Evolutionary conservation across 2,329 filamentous ascomycete genomes (phyloP).

Genomic region (Scortechinia acanthostroma): DNA sequence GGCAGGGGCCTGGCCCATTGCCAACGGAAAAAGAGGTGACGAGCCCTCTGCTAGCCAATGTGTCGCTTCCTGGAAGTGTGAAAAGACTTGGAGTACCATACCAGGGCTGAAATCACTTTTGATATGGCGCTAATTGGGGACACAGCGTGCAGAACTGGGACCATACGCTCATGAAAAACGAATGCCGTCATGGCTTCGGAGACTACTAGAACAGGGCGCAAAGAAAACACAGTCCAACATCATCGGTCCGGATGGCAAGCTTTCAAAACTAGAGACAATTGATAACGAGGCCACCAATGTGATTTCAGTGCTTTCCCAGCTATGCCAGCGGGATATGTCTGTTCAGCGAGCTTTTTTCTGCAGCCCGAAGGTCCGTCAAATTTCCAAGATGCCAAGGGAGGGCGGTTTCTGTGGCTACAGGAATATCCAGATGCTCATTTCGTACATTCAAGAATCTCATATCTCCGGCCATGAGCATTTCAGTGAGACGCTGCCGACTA

Average conservation of each 20-base stretch:
- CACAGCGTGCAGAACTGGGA: conserved; percentile 50
- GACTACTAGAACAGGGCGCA: conserved; percentile 52
- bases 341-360: background rate
- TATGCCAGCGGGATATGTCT: background rate
- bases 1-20: too few relatives aligned
- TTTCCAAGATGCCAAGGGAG: conserved; percentile 14
- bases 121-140: background rate
- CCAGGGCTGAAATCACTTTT: background rate
- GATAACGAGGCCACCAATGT: background rate
- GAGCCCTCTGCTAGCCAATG: background rate
- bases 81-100: background rate
- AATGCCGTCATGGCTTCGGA: conserved; percentile 66
- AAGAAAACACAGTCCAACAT: too few relatives aligned
- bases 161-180: conserved; percentile 66
- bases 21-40: background rate
- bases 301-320: background rate
- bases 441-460: conserved; percentile 61
- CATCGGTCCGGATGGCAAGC: background rate
- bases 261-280: too few relatives aligned
- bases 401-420: conserved; percentile 92
- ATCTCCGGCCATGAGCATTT: conserved; percentile 54
- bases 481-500: conserved; percentile 55
- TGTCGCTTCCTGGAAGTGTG: background rate
- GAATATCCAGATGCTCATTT: conserved; percentile 86
- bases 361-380: background rate